Percentiles rank a stretch among this genome's conserved stretches.
phyloP scores from a whole-genome alignment of 2,329 filamentous ascomycete species.

The Cercospora berteroae region DNA sequence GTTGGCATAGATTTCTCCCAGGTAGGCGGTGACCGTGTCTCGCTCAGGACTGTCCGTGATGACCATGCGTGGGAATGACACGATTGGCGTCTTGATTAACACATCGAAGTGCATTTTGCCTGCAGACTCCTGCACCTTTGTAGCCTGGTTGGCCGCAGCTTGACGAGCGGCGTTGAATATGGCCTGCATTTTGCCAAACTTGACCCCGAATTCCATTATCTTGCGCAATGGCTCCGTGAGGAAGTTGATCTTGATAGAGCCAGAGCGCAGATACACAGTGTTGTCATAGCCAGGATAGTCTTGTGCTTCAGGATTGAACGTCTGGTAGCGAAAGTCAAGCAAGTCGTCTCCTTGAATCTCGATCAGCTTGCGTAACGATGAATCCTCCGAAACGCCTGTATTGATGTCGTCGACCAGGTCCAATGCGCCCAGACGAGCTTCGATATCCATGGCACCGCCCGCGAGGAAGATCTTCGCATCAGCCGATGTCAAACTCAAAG shows the following conservation, averaged over 20 bases:
- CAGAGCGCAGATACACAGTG: slow-evolving; percentile 83
- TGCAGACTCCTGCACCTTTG: slow-evolving; percentile 84
- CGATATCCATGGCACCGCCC: slow-evolving; percentile 82
- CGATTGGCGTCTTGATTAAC: slow-evolving; percentile 88
- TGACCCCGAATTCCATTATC: slow-evolving; percentile 96
- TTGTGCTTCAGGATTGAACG: slow-evolving; percentile 73
- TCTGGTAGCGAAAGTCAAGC: slow-evolving; percentile 96
- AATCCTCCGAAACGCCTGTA: slow-evolving; percentile 77
- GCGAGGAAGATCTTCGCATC: slow-evolving; percentile 87
- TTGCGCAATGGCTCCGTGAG: slow-evolving; percentile 96
- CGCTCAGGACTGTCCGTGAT: slow-evolving; percentile 66
- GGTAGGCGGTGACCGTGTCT: slow-evolving; percentile 84
- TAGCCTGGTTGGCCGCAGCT: slow-evolving; percentile 90
- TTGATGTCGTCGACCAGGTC: slow-evolving; percentile 92
- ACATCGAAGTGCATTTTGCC: slow-evolving; percentile 93
- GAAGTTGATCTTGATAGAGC: slow-evolving; percentile 96
- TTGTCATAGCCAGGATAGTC: slow-evolving; percentile 93
- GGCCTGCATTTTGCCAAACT: slow-evolving; percentile 99
- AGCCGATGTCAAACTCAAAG: slow-evolving; percentile 85
- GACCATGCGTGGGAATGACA: slow-evolving; percentile 84
- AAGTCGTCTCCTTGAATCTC: slow-evolving; percentile 95
- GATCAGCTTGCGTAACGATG: slow-evolving; percentile 78
- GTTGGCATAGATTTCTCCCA: slow-evolving; percentile 95
- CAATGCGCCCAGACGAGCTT: slow-evolving; percentile 80
- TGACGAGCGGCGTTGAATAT: slow-evolving; percentile 96